These are phyloP conservation scores for Oryza glaberrima DNA, from an alignment of 176 grass and related monocot genomes.

Conservation along the genomic window DNA sequence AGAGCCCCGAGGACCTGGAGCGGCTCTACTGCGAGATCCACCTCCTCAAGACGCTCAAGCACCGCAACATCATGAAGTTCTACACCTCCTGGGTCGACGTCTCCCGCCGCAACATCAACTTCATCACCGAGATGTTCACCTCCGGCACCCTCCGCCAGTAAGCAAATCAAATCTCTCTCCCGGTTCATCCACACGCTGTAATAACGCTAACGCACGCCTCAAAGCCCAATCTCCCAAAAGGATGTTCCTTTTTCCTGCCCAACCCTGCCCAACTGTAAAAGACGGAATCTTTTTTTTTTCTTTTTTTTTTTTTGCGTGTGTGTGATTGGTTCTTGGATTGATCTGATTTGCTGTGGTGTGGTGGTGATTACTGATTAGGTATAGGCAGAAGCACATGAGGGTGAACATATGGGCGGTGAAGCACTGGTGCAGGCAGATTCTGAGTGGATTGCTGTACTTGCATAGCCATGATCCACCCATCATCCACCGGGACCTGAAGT, in stretches of 20 bases:
- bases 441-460: slow-evolving; percentile 80
- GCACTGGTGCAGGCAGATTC: slow-evolving; percentile 94
- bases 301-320: neutral
- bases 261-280: neutral
- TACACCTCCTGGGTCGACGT: slow-evolving; percentile 92
- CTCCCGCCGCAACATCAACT: slow-evolving; percentile 89
- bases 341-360: slow-evolving; percentile 5
- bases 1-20: slow-evolving; percentile 81
- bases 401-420: slow-evolving; percentile 91
- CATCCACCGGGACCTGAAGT: slow-evolving; percentile 98
- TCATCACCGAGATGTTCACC: slow-evolving; percentile 99
- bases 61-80: slow-evolving; percentile 98
- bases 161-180: neutral
- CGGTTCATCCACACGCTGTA: too few relatives aligned
- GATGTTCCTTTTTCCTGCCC: neutral
- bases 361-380: slow-evolving; percentile 68
- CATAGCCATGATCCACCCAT: slow-evolving; percentile 93
- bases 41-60: slow-evolving; percentile 91
- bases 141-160: slow-evolving; percentile 98
- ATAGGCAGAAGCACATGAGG: slow-evolving; percentile 70
- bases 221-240: slow-evolving; percentile 26
- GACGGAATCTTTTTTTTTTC: neutral
- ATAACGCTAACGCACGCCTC: neutral
- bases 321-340: slow-evolving; percentile 36
- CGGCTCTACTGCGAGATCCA: slow-evolving; percentile 99